These are phyloP conservation scores for Inga oerstediana DNA, from an alignment of 306 rosid genomes.

Conservation along the genomic window DNA sequence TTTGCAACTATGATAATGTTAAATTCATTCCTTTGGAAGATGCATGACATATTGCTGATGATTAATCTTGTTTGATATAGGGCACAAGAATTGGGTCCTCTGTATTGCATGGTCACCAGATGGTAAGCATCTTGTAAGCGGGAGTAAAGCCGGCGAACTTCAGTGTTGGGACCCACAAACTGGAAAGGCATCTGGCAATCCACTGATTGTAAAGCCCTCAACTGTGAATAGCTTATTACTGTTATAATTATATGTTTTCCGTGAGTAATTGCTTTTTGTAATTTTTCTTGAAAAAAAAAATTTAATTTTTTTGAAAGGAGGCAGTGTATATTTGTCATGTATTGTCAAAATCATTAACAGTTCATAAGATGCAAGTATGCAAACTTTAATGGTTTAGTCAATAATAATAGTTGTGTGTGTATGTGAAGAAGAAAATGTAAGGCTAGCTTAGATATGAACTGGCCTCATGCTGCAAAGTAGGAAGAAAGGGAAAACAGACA, in stretches of 20 bases:
- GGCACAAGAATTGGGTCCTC: slow-evolving; percentile 95
- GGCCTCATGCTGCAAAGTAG: background rate
- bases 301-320: background rate
- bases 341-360: background rate
- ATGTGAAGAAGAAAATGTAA: background rate
- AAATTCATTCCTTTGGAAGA: background rate
- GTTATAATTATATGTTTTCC: background rate
- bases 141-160: slow-evolving; percentile 92
- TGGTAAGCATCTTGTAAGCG: slow-evolving; percentile 91
- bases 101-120: slow-evolving; percentile 96
- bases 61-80: slow-evolving; percentile 44
- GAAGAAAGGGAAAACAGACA: background rate
- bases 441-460: background rate
- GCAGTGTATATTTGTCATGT: background rate
- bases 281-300: background rate
- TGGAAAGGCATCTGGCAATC: slow-evolving; percentile 74
- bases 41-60: slow-evolving; percentile 17
- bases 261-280: background rate
- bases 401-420: background rate
- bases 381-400: background rate
- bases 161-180: slow-evolving; percentile 91
- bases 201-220: slow-evolving; percentile 57
- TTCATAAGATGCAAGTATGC: background rate
- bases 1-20: background rate
- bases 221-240: slow-evolving; percentile 14